Conservation (phyloP, 1,284 basidiomycete genomes). For the Thecaphora thlaspeos region DNA sequence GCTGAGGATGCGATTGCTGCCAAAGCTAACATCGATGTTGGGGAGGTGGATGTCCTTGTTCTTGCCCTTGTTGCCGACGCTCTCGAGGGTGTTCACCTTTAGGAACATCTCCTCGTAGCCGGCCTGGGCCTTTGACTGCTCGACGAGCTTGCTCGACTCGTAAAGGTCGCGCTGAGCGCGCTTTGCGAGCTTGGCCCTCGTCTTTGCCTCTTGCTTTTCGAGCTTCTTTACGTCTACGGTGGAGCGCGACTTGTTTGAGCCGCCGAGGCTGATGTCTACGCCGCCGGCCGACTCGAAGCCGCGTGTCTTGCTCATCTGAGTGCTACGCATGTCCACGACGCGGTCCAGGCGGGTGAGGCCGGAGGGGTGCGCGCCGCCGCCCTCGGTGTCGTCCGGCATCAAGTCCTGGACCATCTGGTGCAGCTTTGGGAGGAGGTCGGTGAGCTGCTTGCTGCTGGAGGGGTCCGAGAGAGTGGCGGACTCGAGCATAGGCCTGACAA, state of each 20-base stretch:
- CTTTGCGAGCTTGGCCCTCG: slow-evolving; percentile 97
- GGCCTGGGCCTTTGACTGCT: slow-evolving; percentile 87
- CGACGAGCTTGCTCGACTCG: slow-evolving; percentile 91
- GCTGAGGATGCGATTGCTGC: slow-evolving; percentile 85
- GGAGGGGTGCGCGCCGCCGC: slow-evolving; percentile 61
- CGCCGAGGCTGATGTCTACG: slow-evolving; percentile 79
- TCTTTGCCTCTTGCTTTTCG: slow-evolving; percentile 97
- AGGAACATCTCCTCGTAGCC: slow-evolving; percentile 98
- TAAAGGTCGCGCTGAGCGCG: slow-evolving; percentile 77
- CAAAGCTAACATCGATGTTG: slow-evolving; percentile 73
- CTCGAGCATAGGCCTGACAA: slow-evolving; percentile 53
- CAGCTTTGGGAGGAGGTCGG: slow-evolving; percentile 39
- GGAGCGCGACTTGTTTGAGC: slow-evolving; percentile 89
- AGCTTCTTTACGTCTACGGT: slow-evolving; percentile 97
- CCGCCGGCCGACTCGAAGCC: slow-evolving; percentile 54
- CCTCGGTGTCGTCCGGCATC: slow-evolving; percentile 26
- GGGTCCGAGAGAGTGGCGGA: slow-evolving; percentile 49
- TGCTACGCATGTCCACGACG: slow-evolving; percentile 89
- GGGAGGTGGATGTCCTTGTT: slow-evolving; percentile 82
- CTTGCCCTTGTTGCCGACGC: slow-evolving; percentile 71
- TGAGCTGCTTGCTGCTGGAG: slow-evolving; percentile 27
- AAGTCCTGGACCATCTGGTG: slow-evolving; percentile 44
- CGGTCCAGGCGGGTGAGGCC: slow-evolving; percentile 69
- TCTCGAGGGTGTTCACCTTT: slow-evolving; percentile 95
- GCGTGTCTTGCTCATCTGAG: slow-evolving; percentile 59